Conservation (phyloP, 768 basidiomycete genomes). For the Mrakia blollopis region DNA sequence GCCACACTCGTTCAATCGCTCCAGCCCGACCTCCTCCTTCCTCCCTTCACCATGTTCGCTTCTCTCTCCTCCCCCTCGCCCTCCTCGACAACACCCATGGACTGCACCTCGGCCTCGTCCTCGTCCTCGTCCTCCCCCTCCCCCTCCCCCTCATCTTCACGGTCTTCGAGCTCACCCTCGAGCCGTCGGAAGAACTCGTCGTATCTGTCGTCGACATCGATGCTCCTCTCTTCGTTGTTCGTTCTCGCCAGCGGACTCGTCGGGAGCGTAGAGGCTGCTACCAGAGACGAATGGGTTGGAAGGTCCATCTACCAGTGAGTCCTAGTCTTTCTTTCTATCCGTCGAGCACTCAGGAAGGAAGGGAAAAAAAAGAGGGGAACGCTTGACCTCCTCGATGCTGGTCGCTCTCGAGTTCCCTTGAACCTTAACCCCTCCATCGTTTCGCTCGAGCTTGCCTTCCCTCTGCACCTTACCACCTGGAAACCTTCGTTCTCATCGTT, state of each 20-base stretch:
- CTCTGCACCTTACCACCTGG: too few relatives aligned
- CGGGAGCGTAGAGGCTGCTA: slow-evolving; percentile 51
- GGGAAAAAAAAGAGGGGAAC: neutral
- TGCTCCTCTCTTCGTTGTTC: slow-evolving; percentile 6
- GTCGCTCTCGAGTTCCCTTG: neutral
- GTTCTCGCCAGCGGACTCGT: slow-evolving; percentile 14
- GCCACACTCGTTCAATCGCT: neutral
- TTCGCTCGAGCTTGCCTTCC: neutral
- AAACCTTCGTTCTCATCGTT: too few relatives aligned
- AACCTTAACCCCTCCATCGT: neutral
- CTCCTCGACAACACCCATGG: neutral
- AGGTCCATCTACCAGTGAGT: slow-evolving; percentile 75
- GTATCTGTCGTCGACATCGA: neutral
- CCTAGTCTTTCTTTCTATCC: neutral
- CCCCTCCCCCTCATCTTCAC: neutral
- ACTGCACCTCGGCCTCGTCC: neutral
- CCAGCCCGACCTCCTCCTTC: neutral
- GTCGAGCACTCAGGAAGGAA: neutral
- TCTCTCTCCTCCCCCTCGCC: neutral
- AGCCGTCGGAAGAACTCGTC: neutral
- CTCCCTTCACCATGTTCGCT: neutral
- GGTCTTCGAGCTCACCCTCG: neutral
- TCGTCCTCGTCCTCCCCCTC: neutral
- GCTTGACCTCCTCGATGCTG: neutral
- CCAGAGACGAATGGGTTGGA: slow-evolving; percentile 67